A percentile compares a stretch with the other conserved stretches of the same genome.
Conservation (phyloP, 2,329 filamentous ascomycete species). For the Beauveria sp. region DNA sequence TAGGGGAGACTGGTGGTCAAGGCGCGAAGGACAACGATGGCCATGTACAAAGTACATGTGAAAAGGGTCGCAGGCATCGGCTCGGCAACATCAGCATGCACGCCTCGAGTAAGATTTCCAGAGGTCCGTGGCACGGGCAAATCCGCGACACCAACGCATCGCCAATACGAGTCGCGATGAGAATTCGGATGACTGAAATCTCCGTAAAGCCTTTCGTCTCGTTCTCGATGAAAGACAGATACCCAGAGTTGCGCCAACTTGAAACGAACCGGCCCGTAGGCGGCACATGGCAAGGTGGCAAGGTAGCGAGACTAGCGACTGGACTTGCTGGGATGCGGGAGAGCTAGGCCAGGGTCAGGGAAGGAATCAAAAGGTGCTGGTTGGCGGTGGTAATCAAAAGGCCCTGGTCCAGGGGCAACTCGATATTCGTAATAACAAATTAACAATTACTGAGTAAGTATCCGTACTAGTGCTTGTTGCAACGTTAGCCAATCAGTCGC, state of each 20-base stretch:
- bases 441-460: too few relatives aligned
- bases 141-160: too few relatives aligned
- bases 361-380: neutral
- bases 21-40: neutral
- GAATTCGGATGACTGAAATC: neutral
- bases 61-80: neutral
- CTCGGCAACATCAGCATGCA: neutral
- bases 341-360: neutral
- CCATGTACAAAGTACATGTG: neutral
- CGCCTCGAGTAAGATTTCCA: neutral
- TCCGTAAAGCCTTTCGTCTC: neutral
- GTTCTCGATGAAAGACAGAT: neutral
- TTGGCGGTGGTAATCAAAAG: neutral
- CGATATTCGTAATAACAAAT: neutral
- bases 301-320: conserved; percentile 5
- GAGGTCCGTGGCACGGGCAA: too few relatives aligned
- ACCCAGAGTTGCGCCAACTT: neutral
- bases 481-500: neutral
- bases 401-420: conserved; percentile 7
- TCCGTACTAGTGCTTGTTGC: neutral
- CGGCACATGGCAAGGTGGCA: neutral
- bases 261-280: conserved; percentile 9
- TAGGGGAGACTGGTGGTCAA: neutral
- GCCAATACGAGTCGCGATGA: too few relatives aligned
- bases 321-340: neutral